A percentile compares a stretch with the other conserved stretches of the same genome.
These are phyloP conservation scores for Hymenoscyphus infarciens DNA, from an alignment of 2,329 filamentous ascomycete genomes.

Conservation along the genomic window DNA sequence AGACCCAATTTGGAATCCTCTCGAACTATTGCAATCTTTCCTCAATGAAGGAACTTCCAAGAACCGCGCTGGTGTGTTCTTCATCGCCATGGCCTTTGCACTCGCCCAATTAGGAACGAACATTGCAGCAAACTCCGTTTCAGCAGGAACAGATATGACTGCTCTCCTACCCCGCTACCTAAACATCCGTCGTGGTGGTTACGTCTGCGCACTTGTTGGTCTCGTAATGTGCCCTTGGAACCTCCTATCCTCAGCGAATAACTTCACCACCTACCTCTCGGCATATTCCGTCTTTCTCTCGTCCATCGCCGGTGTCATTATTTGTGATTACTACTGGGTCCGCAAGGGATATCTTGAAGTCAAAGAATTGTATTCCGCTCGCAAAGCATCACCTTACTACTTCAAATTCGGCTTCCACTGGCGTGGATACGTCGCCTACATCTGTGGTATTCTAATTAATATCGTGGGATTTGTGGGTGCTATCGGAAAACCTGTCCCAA, in stretches of 20 bases:
- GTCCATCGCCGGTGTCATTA: constrained; percentile 87
- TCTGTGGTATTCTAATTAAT: constrained; percentile 81
- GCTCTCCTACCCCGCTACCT: constrained; percentile 75
- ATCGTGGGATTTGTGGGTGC: constrained; percentile 88
- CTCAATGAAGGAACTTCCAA: constrained; percentile 64
- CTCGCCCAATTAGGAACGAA: constrained; percentile 84
- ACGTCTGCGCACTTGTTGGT: constrained; percentile 76
- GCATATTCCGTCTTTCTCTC: constrained; percentile 94
- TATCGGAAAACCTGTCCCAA: constrained; percentile 66
- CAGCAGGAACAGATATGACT: constrained; percentile 73
- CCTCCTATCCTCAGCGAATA: constrained; percentile 69
- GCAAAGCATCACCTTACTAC: constrained; percentile 66
- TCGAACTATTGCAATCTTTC: constrained; percentile 63
- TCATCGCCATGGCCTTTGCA: constrained; percentile 67
- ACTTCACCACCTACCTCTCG: constrained; percentile 87
- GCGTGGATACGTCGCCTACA: constrained; percentile 79
- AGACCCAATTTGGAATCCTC: constrained; percentile 69
- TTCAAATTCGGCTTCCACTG: constrained; percentile 73
- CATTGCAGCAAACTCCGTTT: constrained; percentile 82
- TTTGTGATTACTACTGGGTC: constrained; percentile 83
- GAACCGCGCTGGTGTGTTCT: constrained; percentile 71
- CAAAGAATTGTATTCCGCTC: constrained; percentile 73
- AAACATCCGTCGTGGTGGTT: constrained; percentile 82
- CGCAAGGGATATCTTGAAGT: constrained; percentile 78
- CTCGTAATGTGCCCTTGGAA: constrained; percentile 86